These are phyloP conservation scores for Fusarium camptoceras DNA, from an alignment of 2,329 filamentous ascomycete genomes.

Conservation along the genomic window DNA sequence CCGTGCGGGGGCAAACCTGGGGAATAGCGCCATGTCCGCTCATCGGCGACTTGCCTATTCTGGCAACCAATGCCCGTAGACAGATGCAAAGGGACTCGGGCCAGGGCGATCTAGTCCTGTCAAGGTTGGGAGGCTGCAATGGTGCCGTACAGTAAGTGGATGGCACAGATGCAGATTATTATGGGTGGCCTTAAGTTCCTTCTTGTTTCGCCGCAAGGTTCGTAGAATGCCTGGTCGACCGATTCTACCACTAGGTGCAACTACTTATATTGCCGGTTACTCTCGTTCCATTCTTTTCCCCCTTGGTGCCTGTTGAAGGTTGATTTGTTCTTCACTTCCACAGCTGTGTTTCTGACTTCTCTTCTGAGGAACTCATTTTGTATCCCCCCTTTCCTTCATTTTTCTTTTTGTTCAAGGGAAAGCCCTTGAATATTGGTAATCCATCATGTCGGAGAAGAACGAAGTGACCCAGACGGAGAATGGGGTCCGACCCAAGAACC, in stretches of 20 bases:
- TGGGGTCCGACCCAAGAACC: conserved; percentile 51
- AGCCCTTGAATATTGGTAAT: neutral
- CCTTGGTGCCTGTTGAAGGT: conserved; percentile 22
- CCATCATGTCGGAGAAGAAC: conserved; percentile 55
- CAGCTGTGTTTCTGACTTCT: conserved; percentile 13
- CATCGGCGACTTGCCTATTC: conserved; percentile 44
- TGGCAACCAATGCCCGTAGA: conserved; percentile 42
- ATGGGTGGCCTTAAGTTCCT: conserved; percentile 21
- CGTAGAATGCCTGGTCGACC: conserved; percentile 22
- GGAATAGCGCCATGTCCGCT: conserved; percentile 39
- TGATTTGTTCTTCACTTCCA: conserved; percentile 27
- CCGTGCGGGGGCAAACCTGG: conserved; percentile 48
- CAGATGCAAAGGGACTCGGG: conserved; percentile 45
- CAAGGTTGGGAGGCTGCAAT: conserved; percentile 19
- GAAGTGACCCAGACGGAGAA: conserved; percentile 53
- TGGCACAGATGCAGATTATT: conserved; percentile 12
- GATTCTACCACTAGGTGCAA: conserved; percentile 10
- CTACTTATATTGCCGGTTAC: conserved; percentile 41
- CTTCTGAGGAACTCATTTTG: neutral
- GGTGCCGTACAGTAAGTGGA: conserved; percentile 6
- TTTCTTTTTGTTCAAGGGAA: neutral
- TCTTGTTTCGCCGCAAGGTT: conserved; percentile 25
- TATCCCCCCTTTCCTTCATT: neutral
- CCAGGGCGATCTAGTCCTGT: conserved; percentile 44
- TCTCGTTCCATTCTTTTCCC: conserved; percentile 16